Evolutionary conservation across 2,329 filamentous ascomycete species (phyloP).

Genomic region (Blumeria hordei): DNA sequence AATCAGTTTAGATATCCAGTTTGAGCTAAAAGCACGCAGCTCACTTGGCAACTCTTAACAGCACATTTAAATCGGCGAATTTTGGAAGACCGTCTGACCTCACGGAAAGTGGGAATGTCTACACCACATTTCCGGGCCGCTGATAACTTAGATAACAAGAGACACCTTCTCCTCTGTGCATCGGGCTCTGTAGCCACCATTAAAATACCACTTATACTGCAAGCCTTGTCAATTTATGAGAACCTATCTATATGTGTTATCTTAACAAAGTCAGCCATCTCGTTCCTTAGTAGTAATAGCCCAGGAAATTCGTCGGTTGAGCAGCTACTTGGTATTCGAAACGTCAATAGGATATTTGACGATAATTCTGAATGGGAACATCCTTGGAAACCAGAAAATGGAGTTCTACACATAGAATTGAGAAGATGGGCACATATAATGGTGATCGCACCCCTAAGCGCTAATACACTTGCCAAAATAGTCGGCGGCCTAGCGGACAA

Average conservation of each 20-base stretch:
- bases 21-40: no score
- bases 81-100: no score
- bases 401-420: constrained; percentile 77
- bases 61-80: no score
- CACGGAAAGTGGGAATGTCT: no score
- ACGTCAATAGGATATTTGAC: constrained; percentile 58
- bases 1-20: no score
- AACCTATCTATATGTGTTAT: constrained; percentile 62
- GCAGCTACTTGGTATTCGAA: constrained; percentile 32
- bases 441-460: constrained; percentile 57
- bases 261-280: constrained; percentile 46
- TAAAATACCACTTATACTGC: constrained; percentile 47
- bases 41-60: no score
- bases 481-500: constrained; percentile 55
- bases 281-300: constrained; percentile 56
- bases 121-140: no score
- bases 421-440: constrained; percentile 61
- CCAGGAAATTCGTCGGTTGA: constrained; percentile 49
- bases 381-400: constrained; percentile 55
- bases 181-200: constrained; percentile 70
- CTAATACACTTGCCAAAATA: constrained; percentile 73
- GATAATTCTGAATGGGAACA: constrained; percentile 70
- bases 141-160: constrained; percentile 22
- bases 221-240: constrained; percentile 25
- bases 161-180: constrained; percentile 39